Evolutionary conservation across 768 basidiomycete genomes (phyloP).

Genomic region (Pisolithus tinctorius): DNA sequence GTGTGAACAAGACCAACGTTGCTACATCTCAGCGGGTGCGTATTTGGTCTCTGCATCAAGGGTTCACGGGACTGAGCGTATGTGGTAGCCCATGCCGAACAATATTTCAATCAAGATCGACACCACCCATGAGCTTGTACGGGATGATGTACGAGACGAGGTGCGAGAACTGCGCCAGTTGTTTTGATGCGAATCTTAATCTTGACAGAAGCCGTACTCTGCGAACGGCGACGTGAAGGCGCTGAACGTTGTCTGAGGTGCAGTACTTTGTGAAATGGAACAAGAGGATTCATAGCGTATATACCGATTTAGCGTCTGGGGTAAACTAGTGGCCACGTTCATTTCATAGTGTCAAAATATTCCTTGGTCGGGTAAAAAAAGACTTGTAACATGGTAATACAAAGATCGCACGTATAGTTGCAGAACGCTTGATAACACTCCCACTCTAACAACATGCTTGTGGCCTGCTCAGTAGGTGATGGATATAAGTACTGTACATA

Average conservation of each 20-base stretch:
- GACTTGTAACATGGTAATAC: too few relatives aligned
- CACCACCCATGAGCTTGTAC: constrained; percentile 47
- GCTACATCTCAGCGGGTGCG: constrained; percentile 10
- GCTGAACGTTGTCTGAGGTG: constrained; percentile 14
- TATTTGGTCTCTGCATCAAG: background rate
- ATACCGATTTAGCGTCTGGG: too few relatives aligned
- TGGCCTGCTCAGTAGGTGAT: too few relatives aligned
- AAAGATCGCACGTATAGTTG: too few relatives aligned
- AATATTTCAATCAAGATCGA: constrained; percentile 63
- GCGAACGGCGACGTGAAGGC: constrained; percentile 14
- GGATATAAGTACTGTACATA: too few relatives aligned
- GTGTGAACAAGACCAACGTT: constrained; percentile 15
- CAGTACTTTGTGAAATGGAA: background rate
- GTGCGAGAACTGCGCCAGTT: background rate
- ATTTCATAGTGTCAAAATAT: too few relatives aligned
- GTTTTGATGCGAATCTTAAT: background rate
- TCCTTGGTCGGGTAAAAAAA: too few relatives aligned
- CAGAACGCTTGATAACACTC: too few relatives aligned
- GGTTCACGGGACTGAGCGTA: background rate
- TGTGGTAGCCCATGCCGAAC: constrained; percentile 24
- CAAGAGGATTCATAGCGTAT: background rate
- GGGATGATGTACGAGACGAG: constrained; percentile 27
- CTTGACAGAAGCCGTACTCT: constrained; percentile 13
- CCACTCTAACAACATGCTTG: too few relatives aligned
- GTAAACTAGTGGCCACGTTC: too few relatives aligned